Conservation (phyloP, 441 rosid genomes). For the Aleurites moluccanus region DNA sequence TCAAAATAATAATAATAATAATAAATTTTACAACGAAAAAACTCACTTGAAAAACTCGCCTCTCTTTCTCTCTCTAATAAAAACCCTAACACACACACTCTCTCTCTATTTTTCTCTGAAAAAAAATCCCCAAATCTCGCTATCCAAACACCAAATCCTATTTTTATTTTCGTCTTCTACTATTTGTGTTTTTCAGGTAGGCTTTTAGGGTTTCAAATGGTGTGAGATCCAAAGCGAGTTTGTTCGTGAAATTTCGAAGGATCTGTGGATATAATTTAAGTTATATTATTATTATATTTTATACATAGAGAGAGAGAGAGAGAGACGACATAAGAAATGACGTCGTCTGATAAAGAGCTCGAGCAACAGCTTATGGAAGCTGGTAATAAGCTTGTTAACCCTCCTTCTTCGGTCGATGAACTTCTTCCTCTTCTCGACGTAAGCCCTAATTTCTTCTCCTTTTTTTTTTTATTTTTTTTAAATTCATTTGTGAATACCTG, state of each 20-base stretch:
- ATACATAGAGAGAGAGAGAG: neutral
- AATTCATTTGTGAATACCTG: neutral
- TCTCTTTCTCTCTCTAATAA: constrained; percentile 18
- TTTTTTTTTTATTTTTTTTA: neutral
- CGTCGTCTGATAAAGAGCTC: constrained; percentile 59
- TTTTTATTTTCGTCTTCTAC: neutral
- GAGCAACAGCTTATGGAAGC: constrained; percentile 75
- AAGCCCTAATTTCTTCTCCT: constrained; percentile 29
- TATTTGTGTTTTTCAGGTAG: constrained; percentile 20
- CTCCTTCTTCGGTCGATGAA: constrained; percentile 64
- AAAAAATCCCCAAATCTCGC: constrained; percentile 7
- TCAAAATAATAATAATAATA: neutral
- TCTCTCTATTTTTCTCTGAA: constrained; percentile 6
- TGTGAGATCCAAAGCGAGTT: constrained; percentile 36
- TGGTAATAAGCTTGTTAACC: constrained; percentile 63
- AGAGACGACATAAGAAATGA: constrained; percentile 30
- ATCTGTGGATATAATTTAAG: constrained; percentile 30
- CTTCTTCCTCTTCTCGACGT: constrained; percentile 93
- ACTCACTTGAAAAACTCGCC: neutral
- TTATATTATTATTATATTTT: constrained; percentile 3
- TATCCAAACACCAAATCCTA: constrained; percentile 14
- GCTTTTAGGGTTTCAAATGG: constrained; percentile 36
- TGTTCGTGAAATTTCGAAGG: constrained; percentile 34
- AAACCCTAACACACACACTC: constrained; percentile 22
- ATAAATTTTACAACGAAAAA: neutral